Conservation (phyloP, 2,329 filamentous ascomycete species). For the Waltergamsia citrina region DNA sequence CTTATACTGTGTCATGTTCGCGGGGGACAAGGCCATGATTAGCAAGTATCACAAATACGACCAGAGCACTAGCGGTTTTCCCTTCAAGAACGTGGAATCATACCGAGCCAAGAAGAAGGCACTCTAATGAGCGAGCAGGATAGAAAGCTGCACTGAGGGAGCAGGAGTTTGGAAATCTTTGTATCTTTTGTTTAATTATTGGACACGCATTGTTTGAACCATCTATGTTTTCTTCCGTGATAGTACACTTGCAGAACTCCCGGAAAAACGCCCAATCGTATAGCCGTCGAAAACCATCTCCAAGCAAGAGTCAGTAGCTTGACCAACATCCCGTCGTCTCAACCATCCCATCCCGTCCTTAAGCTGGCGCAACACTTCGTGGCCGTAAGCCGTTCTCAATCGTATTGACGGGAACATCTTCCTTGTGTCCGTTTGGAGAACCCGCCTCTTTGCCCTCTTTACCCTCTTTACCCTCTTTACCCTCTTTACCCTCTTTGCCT, state of each 20-base stretch:
- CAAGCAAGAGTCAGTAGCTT: too few species aligned
- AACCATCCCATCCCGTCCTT: not conserved
- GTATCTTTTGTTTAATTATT: not conserved
- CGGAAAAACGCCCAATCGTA: not conserved
- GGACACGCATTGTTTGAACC: too few species aligned
- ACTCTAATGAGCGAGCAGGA: conserved; percentile 10
- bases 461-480: not conserved
- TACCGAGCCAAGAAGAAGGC: conserved; percentile 28
- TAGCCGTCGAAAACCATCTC: too few species aligned
- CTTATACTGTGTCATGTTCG: conserved; percentile 23
- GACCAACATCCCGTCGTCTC: not conserved
- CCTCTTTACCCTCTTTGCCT: not conserved
- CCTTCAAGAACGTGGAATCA: conserved; percentile 25
- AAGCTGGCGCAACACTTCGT: too few species aligned
- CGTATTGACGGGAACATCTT: not conserved
- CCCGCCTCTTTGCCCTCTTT: not conserved
- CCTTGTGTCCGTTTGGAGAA: not conserved
- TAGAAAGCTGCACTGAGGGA: not conserved
- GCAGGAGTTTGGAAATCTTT: not conserved
- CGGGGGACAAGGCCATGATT: conserved; percentile 23
- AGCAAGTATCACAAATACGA: conserved; percentile 25
- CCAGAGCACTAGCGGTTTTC: conserved; percentile 28
- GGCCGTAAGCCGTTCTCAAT: conserved; percentile 4
- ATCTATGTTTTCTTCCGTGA: too few species aligned
- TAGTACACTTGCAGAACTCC: too few species aligned